These are phyloP conservation scores for Solioccasus polychromus DNA, from an alignment of 768 basidiomycete genomes.

Conservation along the genomic window DNA sequence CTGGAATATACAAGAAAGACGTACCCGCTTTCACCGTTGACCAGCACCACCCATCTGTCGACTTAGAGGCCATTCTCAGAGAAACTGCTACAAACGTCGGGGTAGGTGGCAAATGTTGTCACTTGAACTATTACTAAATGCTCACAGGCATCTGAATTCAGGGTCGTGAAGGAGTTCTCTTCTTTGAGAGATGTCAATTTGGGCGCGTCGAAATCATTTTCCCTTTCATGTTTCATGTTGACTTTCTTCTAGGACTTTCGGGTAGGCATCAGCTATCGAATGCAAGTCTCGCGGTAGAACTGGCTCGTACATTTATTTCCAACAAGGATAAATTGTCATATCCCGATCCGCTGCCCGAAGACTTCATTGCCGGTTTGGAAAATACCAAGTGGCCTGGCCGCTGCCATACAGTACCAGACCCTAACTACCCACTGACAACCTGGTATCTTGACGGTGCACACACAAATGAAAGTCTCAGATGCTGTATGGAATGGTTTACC, in stretches of 20 bases:
- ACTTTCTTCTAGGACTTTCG: conserved; percentile 59
- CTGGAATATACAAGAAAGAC: conserved; percentile 92
- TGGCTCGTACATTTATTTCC: conserved; percentile 64
- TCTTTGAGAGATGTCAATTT: conserved; percentile 55
- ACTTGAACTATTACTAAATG: background rate
- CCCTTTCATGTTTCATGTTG: conserved; percentile 1
- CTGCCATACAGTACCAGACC: conserved; percentile 81
- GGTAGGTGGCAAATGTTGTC: conserved; percentile 36
- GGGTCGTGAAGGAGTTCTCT: conserved; percentile 52
- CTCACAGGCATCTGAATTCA: conserved; percentile 63
- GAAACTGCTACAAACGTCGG: conserved; percentile 63
- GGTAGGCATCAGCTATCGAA: conserved; percentile 87
- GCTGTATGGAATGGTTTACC: conserved; percentile 88
- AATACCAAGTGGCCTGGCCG: conserved; percentile 89
- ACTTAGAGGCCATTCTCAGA: conserved; percentile 66
- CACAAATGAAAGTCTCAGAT: conserved; percentile 84
- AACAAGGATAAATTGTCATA: conserved; percentile 20
- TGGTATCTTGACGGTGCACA: conserved; percentile 98
- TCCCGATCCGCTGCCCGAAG: conserved; percentile 39
- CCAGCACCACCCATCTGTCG: conserved; percentile 71
- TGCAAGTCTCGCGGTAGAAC: conserved; percentile 77
- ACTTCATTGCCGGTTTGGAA: conserved; percentile 62
- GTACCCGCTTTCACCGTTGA: conserved; percentile 84
- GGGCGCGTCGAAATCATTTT: conserved; percentile 39
- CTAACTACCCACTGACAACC: conserved; percentile 44